Percentiles rank a stretch among this genome's conserved stretches.
These are phyloP conservation scores for Modicella reniformis DNA, from an alignment of 371 early-diverging fungal genomes.

Conservation along the genomic window DNA sequence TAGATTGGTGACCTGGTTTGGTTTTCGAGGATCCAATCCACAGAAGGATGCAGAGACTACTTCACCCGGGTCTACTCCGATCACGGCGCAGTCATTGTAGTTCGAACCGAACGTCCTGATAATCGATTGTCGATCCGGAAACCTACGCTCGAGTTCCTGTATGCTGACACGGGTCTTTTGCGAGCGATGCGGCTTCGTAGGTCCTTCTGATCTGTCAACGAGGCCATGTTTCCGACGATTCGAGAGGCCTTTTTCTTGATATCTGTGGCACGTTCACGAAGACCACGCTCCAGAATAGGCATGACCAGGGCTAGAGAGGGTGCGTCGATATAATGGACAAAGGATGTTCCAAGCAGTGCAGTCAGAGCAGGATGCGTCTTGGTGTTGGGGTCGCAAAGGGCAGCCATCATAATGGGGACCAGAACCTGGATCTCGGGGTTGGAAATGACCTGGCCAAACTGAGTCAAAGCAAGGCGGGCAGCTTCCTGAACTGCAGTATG, in stretches of 20 bases:
- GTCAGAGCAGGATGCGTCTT: conserved; percentile 85
- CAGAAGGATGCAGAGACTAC: not conserved
- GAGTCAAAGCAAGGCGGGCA: conserved; percentile 85
- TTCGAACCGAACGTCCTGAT: not conserved
- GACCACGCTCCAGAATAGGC: conserved; percentile 93
- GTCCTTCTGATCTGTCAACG: conserved; percentile 90
- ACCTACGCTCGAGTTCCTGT: not conserved
- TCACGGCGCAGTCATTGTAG: not conserved
- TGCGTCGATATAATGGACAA: conserved; percentile 97
- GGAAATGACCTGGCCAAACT: conserved; percentile 93
- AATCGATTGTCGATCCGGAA: not conserved
- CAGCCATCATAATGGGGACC: conserved; percentile 87
- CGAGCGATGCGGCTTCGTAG: conserved; percentile 42
- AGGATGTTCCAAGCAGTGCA: conserved; percentile 90
- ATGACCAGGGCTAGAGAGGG: conserved; percentile 95
- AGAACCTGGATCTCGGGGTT: conserved; percentile 95
- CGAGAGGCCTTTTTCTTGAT: conserved; percentile 94
- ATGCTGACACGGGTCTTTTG: not conserved
- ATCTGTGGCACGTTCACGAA: conserved; percentile 88
- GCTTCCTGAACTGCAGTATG: conserved; percentile 92
- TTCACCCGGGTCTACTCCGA: not conserved
- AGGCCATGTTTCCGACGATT: conserved; percentile 96
- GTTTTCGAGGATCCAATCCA: not conserved
- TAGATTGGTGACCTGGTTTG: not conserved
- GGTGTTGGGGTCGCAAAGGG: conserved; percentile 88